Evolutionary conservation across 2,329 filamentous ascomycete genomes (phyloP), one percentile per base, ranked within the genome.

Genomic region (Aspergillus neotritici): DNA sequence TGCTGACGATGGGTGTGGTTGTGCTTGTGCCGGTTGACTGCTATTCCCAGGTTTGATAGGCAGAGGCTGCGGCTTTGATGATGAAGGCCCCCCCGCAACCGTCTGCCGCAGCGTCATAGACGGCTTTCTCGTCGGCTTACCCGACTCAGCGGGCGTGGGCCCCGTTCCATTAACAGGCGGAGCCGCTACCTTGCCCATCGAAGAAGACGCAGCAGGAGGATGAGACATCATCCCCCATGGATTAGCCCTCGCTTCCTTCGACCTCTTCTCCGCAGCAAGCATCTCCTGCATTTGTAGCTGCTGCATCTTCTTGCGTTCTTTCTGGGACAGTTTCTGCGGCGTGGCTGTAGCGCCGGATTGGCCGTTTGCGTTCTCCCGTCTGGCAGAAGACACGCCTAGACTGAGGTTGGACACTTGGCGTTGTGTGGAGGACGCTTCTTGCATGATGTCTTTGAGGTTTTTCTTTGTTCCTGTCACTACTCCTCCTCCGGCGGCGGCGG

Each of bases 271-370:
- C 40, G 62, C 61, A 38, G 51, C 59, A 46, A 62, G 49, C 45
- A 58, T 58, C 31, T 68, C 75, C 69, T 69, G 66, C 43, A 68
- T 56, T 56, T 86, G 80, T 48, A 80, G 76, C 56, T 88, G 84
- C 55, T 88, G 80, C 51, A 89, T 80, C 60, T 80, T 86, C 69
- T 95, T 97, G 15, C 89, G 82, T 63, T 96, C 90, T 60, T 93
- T 94, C 56, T 97, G 93, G 0, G 90, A 95, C 53, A 94, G 67
- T 61, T 87, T 95, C 0, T 70, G 66, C 31, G 70, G n/a, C n/a
- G n/a, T n/a, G n/a, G n/a, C n/a, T n/a, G n/a, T 63, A 17, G 69
- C 58, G 55, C 58, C 56, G 56, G 21, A 9, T 3, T 65, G 41
- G 52, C 64, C 54, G 50, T n/a, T n/a, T n/a, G n/a, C n/a, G n/a